phyloP scores from a whole-genome alignment of 805 yeast species.

The Yamadazyma olivae region DNA sequence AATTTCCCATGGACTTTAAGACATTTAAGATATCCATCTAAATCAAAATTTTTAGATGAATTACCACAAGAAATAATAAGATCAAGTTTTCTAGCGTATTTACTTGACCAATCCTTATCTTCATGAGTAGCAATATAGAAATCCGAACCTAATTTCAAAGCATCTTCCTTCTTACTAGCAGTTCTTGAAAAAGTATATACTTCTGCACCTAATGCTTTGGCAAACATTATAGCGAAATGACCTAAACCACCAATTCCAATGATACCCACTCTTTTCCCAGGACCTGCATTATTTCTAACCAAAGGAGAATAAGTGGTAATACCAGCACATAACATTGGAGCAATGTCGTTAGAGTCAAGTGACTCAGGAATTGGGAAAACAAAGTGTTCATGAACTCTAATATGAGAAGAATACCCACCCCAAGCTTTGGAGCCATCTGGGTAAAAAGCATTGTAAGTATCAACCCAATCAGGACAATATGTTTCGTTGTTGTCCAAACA shows the following conservation, averaged over 20 bases:
- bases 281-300: constrained; percentile 35
- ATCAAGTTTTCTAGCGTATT: constrained; percentile 40
- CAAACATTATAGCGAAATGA: constrained; percentile 58
- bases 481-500: constrained; percentile 41
- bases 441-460: constrained; percentile 51
- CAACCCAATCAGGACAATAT: constrained; percentile 49
- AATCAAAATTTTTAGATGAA: constrained; percentile 47
- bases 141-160: constrained; percentile 29
- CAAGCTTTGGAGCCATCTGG: constrained; percentile 27
- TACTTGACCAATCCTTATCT: constrained; percentile 37
- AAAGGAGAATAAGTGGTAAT: constrained; percentile 53
- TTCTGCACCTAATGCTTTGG: constrained; percentile 58
- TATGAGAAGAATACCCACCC: constrained; percentile 52
- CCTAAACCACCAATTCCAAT: constrained; percentile 70
- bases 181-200: constrained; percentile 29
- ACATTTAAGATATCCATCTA: constrained; percentile 45
- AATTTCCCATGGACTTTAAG: constrained; percentile 25
- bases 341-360: constrained; percentile 40
- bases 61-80: constrained; percentile 53
- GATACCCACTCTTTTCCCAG: constrained; percentile 49
- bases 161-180: constrained; percentile 25
- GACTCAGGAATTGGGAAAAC: constrained; percentile 48
- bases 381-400: constrained; percentile 42
- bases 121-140: constrained; percentile 48
- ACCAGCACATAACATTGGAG: constrained; percentile 59